A percentile compares a stretch with the other conserved stretches of the same genome.
phyloP scores from a whole-genome alignment of 2,329 filamentous ascomycete species.

The Pseudopithomyces chartarum region DNA sequence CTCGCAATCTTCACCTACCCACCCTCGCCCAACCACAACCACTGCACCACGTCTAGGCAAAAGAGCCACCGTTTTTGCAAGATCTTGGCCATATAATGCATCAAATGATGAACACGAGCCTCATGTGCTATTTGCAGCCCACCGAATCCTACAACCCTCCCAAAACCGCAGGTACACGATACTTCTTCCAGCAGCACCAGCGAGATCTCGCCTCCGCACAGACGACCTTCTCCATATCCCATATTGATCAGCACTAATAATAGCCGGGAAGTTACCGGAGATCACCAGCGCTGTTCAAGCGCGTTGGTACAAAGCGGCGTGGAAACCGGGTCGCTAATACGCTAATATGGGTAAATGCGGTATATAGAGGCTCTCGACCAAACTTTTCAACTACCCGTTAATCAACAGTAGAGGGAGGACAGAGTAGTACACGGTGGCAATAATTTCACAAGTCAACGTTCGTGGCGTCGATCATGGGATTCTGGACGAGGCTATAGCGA shows the following conservation, averaged over 20 bases:
- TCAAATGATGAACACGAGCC: slow-evolving; percentile 8
- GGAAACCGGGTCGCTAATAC: slow-evolving; percentile 3
- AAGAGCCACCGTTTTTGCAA: not conserved
- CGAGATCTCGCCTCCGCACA: slow-evolving; percentile 7
- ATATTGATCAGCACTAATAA: slow-evolving; percentile 4
- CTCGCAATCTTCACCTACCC: not conserved
- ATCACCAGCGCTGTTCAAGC: not conserved
- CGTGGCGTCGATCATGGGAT: not conserved
- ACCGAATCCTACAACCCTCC: not conserved
- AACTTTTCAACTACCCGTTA: slow-evolving; percentile 9
- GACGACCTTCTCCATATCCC: not conserved
- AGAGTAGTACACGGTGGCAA: slow-evolving; percentile 15
- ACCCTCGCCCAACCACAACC: not conserved
- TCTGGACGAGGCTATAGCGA: not conserved
- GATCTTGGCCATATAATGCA: not conserved
- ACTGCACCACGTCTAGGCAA: not conserved
- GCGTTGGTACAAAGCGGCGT: not conserved
- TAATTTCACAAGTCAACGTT: not conserved
- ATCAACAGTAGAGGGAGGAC: slow-evolving; percentile 8
- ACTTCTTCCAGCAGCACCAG: not conserved
- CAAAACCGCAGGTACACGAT: not conserved
- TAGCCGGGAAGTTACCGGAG: not conserved
- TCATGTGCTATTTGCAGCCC: not conserved
- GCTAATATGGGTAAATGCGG: slow-evolving; percentile 16
- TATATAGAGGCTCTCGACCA: slow-evolving; percentile 11